phyloP scores from a whole-genome alignment of 495 filamentous ascomycete genomes.

The Xylaria longipes region DNA sequence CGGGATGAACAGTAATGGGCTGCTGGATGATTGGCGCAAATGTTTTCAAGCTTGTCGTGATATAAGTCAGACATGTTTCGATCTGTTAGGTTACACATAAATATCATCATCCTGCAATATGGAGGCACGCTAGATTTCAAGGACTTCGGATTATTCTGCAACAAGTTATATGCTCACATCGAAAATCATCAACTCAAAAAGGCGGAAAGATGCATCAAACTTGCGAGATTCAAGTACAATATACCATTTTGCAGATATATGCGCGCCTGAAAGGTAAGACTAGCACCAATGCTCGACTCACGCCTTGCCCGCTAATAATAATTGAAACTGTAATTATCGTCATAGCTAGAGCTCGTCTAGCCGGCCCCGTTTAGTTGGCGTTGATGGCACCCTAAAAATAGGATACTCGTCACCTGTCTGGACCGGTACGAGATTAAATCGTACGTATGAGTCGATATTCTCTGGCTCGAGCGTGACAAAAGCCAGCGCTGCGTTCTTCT shows the following conservation, averaged over 20 bases:
- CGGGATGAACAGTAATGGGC: no score
- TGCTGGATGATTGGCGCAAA: no score
- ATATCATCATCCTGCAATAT: no score
- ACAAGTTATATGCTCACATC: not conserved
- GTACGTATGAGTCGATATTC: constrained; percentile 44
- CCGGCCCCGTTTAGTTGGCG: not conserved
- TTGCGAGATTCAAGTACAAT: not conserved
- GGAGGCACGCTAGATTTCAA: not conserved
- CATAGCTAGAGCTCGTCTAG: constrained; percentile 17
- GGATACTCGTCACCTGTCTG: constrained; percentile 42
- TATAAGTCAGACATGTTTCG: no score
- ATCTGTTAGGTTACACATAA: no score
- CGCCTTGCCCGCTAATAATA: not conserved
- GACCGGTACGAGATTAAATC: constrained; percentile 41
- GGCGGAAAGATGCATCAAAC: no score
- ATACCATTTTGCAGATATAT: not conserved
- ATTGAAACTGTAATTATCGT: not conserved
- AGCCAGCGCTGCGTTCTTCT: constrained; percentile 40
- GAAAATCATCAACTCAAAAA: not conserved
- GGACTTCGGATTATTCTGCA: not conserved
- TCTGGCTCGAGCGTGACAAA: constrained; percentile 44
- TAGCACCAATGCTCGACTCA: not conserved
- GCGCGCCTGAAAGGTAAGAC: not conserved
- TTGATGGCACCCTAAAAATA: constrained; percentile 36
- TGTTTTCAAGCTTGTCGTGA: no score